Conservation (phyloP, 2,329 filamentous ascomycete genomes). For the Fusarium luffae region DNA sequence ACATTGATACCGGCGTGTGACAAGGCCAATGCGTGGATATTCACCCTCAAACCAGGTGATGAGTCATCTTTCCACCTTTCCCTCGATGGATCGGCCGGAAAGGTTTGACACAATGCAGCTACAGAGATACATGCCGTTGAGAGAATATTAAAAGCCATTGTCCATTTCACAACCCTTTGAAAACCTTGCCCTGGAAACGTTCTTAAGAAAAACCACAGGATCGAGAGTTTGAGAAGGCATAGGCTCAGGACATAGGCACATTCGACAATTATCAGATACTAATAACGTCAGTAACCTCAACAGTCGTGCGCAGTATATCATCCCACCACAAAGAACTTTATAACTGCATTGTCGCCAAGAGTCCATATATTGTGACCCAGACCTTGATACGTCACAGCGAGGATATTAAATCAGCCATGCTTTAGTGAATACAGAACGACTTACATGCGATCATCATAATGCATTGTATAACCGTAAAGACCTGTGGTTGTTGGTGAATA, state of each 20-base stretch:
- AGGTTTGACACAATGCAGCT: background rate
- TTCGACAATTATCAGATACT: background rate
- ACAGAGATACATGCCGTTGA: background rate
- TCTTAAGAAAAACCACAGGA: background rate
- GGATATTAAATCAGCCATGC: accelerated
- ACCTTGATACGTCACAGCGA: background rate
- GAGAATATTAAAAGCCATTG: background rate
- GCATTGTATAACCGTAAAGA: background rate
- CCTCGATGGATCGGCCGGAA: background rate
- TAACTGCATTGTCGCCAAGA: background rate
- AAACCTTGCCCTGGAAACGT: background rate
- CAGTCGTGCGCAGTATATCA: accelerated
- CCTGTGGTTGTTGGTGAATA: accelerated
- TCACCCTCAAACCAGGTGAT: background rate
- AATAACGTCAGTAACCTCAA: accelerated
- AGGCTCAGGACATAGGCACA: background rate
- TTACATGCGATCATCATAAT: background rate
- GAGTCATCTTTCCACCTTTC: background rate
- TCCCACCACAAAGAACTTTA: background rate
- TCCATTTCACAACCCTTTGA: background rate
- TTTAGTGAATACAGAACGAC: accelerated
- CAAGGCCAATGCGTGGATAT: background rate
- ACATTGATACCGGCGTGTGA: background rate
- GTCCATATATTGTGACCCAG: background rate
- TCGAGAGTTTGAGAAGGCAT: background rate